Base-by-base conservation (phyloP, 345 rosid genomes). In the Citrus medica region DNA sequence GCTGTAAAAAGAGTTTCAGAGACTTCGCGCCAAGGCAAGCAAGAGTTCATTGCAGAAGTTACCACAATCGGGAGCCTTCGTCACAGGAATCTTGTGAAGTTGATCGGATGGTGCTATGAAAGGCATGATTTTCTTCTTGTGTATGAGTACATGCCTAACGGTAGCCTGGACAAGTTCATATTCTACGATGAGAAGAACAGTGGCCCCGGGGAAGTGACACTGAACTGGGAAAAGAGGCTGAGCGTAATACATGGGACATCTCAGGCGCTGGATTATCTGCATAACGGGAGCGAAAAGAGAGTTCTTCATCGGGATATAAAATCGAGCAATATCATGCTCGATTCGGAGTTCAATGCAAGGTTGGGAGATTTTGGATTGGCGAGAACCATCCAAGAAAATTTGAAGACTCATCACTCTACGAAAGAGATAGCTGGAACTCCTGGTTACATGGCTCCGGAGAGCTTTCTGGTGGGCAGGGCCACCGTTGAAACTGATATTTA, bases 361-460 rank as follows among this genome's bases (percentile, higher is more conserved):
- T 79, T 91, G 0, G 92, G 96, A 0, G 97, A 94, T 79, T 94
- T 94, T n/a, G 94, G 97, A 2, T 88, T 94, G 75, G 96, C 97
- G 1, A 75, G 94, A 62, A 92, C 88, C 30, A 87, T 92, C 30
- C 89, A 86, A 21, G 83, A 68, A 62, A 62, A 32, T 4, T 89
- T 90, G 37, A 81, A 87, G 79, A 91, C 97, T 2, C 95, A 94
- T 78, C 92, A 93, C 79, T 86, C 93, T 1, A 93, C 97, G 0
- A 88, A 83, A 7, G 95, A 87, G 80, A 27, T 62, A 0, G 91
- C 95, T 1, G 91, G 98, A 71, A 94, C 98, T 10, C 90, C 85
- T 0, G 95, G 95, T 5, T 94, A 94, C 81, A 94, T 94, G 94
- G 95, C 98, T 35, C 98, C 98, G 0, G 98, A 94, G 84, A 84